Conservation (phyloP, 257 asterid species). For the Dorcoceras hygrometricum region DNA sequence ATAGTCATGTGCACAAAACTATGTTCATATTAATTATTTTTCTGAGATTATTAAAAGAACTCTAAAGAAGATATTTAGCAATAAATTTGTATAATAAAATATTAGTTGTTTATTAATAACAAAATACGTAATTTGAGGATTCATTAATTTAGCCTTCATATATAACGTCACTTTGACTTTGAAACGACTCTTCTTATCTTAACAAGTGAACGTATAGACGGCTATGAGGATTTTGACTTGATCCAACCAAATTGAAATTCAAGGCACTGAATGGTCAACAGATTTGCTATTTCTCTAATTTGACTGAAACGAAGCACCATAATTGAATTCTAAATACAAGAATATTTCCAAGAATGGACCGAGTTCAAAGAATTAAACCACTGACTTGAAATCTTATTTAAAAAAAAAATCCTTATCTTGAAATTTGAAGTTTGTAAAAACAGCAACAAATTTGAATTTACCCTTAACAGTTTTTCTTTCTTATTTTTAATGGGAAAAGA, state of each 20-base stretch:
- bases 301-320: background rate
- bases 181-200: conserved; percentile 4
- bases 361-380: background rate
- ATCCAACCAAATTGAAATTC: conserved; percentile 2
- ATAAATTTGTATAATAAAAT: no score
- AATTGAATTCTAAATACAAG: background rate
- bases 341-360: background rate
- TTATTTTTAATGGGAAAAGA: no score
- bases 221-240: conserved; percentile 22
- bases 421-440: no score
- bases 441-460: no score
- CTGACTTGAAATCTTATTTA: no score
- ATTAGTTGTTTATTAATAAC: no score
- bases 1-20: no score
- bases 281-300: conserved; percentile 1
- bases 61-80: no score
- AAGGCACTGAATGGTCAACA: conserved; percentile 5
- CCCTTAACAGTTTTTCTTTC: no score
- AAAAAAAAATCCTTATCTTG: no score
- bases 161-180: background rate
- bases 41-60: no score
- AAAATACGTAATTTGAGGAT: background rate
- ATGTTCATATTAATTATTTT: no score
- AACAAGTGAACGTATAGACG: conserved; percentile 2
- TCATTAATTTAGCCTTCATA: background rate